Percentiles rank a stretch among this genome's conserved stretches.
Evolutionary conservation across 2,329 filamentous ascomycete species (phyloP).

Genomic region (Ophiocordyceps camponoti-leonardi): DNA sequence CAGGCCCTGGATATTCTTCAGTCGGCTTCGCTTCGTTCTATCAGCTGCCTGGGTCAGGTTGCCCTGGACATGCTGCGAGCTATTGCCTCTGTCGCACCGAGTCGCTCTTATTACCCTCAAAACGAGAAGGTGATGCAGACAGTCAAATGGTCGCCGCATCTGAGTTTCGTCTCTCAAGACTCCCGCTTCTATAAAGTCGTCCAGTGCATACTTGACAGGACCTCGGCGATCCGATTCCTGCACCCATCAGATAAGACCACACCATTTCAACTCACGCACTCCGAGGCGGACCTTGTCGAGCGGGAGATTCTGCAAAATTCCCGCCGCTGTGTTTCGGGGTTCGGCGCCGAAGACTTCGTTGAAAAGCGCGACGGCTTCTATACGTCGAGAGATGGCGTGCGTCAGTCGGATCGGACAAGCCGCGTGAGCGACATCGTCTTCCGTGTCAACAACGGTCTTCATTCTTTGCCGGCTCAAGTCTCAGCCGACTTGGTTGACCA

Average conservation of each 20-base stretch:
- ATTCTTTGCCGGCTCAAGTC: not conserved
- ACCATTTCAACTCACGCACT: not conserved
- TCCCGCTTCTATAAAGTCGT: conserved; percentile 15
- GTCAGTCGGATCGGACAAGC: not conserved
- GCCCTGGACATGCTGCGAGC: not conserved
- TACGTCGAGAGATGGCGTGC: conserved; percentile 1
- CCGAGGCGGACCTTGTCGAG: conserved; percentile 1
- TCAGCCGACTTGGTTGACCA: not conserved
- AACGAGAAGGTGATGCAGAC: conserved; percentile 25
- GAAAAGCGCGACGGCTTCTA: conserved; percentile 4
- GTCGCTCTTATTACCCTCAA: conserved; percentile 23
- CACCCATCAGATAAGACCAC: not conserved
- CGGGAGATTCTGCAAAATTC: conserved; percentile 5
- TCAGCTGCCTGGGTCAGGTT: not conserved
- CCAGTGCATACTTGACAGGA: not conserved
- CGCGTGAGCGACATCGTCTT: not conserved
- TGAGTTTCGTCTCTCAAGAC: conserved; percentile 28
- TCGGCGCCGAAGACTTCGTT: conserved; percentile 7
- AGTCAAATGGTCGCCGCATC: conserved; percentile 20
- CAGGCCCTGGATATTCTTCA: conserved; percentile 28
- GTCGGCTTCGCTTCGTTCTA: conserved; percentile 31
- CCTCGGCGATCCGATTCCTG: not conserved
- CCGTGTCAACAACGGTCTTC: not conserved
- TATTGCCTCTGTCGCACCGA: conserved; percentile 2
- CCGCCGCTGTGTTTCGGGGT: conserved; percentile 3